phyloP scores from a whole-genome alignment of 2,329 filamentous ascomycete genomes.

The Penicillium sp. region DNA sequence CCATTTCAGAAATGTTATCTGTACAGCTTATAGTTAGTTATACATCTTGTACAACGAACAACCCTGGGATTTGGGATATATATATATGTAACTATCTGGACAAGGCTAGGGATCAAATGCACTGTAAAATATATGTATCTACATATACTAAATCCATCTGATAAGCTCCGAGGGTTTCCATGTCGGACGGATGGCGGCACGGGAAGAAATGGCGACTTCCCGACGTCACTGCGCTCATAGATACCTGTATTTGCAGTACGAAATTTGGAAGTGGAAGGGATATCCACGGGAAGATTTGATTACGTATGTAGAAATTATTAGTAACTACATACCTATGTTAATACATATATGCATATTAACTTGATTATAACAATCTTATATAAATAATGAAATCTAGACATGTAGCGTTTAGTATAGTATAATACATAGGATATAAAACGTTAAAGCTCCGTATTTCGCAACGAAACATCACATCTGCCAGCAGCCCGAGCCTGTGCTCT shows the following conservation, averaged over 20 bases:
- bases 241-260: constrained; percentile 9
- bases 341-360: not conserved
- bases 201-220: constrained; percentile 25
- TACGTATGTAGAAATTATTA: not conserved
- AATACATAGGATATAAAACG: not conserved
- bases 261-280: not conserved
- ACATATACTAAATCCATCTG: not conserved
- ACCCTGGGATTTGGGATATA: not conserved
- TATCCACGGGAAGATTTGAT: not conserved
- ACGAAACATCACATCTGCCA: constrained; percentile 8
- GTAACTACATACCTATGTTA: not conserved
- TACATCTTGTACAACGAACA: not conserved
- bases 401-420: not conserved
- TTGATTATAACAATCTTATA: too few species aligned
- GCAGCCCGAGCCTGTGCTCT: constrained; percentile 17
- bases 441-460: not conserved
- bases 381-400: too few species aligned
- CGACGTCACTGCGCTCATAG: constrained; percentile 31
- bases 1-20: constrained; percentile 18
- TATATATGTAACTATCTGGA: not conserved
- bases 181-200: constrained; percentile 24
- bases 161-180: constrained; percentile 3
- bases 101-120: not conserved
- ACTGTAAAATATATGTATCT: not conserved
- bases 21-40: not conserved